These are phyloP conservation scores for Xenoacremonium recifei DNA, from an alignment of 2,329 filamentous ascomycete genomes.

Conservation along the genomic window DNA sequence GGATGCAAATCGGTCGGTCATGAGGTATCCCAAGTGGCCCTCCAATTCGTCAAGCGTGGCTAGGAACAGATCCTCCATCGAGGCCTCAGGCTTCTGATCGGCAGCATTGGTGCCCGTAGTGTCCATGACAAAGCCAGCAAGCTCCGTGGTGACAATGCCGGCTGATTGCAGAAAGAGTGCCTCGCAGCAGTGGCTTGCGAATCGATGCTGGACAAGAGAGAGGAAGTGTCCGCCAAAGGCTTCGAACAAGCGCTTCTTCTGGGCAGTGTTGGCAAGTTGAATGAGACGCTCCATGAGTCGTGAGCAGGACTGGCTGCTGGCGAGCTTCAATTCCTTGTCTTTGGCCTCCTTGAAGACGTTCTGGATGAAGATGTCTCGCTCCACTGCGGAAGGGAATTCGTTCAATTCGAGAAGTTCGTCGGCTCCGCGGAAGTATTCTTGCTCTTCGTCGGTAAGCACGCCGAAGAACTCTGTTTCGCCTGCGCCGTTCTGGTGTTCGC, in stretches of 20 bases:
- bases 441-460: constrained; percentile 87
- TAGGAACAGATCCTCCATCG: constrained; percentile 84
- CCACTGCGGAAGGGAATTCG: constrained; percentile 76
- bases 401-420: constrained; percentile 89
- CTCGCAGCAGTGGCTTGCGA: constrained; percentile 96
- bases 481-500: constrained; percentile 23
- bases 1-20: constrained; percentile 87
- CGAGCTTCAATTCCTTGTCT: constrained; percentile 93
- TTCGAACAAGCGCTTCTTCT: constrained; percentile 84
- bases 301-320: constrained; percentile 93
- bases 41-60: constrained; percentile 85
- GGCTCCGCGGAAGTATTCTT: constrained; percentile 90
- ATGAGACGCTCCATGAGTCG: constrained; percentile 90
- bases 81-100: constrained; percentile 50
- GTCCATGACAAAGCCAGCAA: constrained; percentile 48
- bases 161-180: constrained; percentile 84
- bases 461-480: constrained; percentile 81
- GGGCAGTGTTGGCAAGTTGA: constrained; percentile 70
- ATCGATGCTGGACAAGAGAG: constrained; percentile 88
- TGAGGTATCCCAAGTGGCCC: constrained; percentile 74
- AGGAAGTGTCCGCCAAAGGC: constrained; percentile 86
- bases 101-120: constrained; percentile 42
- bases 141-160: constrained; percentile 72
- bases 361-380: constrained; percentile 68
- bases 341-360: constrained; percentile 84